These are phyloP conservation scores for Xylariaceae sp. DNA, from an alignment of 2,329 filamentous ascomycete genomes.

Conservation along the genomic window DNA sequence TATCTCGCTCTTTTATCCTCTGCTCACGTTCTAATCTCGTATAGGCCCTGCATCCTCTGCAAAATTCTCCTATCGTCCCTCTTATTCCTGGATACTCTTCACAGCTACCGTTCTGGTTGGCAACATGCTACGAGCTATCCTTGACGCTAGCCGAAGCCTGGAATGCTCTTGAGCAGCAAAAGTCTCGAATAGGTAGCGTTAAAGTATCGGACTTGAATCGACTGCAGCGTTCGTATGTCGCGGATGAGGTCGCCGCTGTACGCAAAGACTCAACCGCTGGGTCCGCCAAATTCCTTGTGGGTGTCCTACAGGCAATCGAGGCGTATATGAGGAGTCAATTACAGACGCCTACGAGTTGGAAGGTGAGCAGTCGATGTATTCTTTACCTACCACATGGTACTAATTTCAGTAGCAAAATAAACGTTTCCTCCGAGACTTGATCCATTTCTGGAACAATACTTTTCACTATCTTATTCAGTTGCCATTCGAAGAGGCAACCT, in stretches of 20 bases:
- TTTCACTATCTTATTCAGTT: constrained; percentile 40
- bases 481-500: constrained; percentile 56
- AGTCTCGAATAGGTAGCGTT: constrained; percentile 38
- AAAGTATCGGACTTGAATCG: constrained; percentile 52
- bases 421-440: constrained; percentile 35
- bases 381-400: background rate
- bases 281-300: constrained; percentile 46
- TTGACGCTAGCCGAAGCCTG: constrained; percentile 40
- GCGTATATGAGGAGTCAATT: constrained; percentile 38
- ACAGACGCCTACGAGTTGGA: constrained; percentile 28
- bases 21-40: constrained; percentile 36
- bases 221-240: constrained; percentile 54
- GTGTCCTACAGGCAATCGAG: constrained; percentile 38
- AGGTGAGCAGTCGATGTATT: constrained; percentile 22
- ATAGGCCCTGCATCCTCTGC: constrained; percentile 54
- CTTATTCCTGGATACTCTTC: constrained; percentile 36
- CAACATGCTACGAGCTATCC: constrained; percentile 47
- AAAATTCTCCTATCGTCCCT: constrained; percentile 49
- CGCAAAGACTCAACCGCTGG: constrained; percentile 56
- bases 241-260: constrained; percentile 48
- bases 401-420: constrained; percentile 29
- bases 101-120: constrained; percentile 44
- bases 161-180: constrained; percentile 38
- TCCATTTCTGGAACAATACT: constrained; percentile 52
- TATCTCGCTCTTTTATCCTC: constrained; percentile 19